These are phyloP conservation scores for Talaromyces sp. DNA, from an alignment of 2,329 filamentous ascomycete species.

Conservation along the genomic window DNA sequence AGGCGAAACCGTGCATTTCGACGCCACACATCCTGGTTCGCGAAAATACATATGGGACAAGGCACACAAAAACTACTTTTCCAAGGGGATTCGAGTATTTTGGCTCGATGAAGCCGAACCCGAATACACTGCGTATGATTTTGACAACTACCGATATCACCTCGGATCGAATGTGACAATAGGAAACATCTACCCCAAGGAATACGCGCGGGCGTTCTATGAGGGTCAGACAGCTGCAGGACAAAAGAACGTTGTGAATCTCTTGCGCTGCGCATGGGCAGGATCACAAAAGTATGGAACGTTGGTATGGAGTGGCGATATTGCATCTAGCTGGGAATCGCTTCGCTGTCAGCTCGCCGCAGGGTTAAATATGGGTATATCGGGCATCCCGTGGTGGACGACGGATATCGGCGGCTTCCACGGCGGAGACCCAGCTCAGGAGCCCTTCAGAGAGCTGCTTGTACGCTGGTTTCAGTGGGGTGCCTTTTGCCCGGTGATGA, in stretches of 20 bases:
- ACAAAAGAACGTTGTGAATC: constrained; percentile 55
- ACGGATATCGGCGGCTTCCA: constrained; percentile 68
- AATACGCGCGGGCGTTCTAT: constrained; percentile 57
- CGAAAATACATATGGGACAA: constrained; percentile 57
- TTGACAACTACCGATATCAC: constrained; percentile 61
- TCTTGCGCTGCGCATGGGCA: constrained; percentile 54
- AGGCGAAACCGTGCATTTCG: constrained; percentile 57
- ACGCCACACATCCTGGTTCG: constrained; percentile 58
- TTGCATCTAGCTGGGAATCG: constrained; percentile 58
- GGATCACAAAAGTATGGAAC: constrained; percentile 60
- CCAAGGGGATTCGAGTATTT: constrained; percentile 58
- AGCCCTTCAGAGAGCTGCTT: constrained; percentile 57
- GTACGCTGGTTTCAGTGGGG: constrained; percentile 68
- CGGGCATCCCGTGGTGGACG: constrained; percentile 64
- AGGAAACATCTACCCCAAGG: constrained; percentile 57
- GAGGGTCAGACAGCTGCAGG: constrained; percentile 53
- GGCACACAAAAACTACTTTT: constrained; percentile 56
- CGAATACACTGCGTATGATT: constrained; percentile 61
- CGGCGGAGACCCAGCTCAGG: constrained; percentile 54
- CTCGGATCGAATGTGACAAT: constrained; percentile 50
- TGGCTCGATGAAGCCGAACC: constrained; percentile 68
- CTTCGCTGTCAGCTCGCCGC: constrained; percentile 58
- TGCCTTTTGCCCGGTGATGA: constrained; percentile 62
- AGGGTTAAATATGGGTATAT: constrained; percentile 61
- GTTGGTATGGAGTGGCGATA: constrained; percentile 63